Conservation (phyloP, 129 eudicot genomes). For the Flaveria brownii region DNA sequence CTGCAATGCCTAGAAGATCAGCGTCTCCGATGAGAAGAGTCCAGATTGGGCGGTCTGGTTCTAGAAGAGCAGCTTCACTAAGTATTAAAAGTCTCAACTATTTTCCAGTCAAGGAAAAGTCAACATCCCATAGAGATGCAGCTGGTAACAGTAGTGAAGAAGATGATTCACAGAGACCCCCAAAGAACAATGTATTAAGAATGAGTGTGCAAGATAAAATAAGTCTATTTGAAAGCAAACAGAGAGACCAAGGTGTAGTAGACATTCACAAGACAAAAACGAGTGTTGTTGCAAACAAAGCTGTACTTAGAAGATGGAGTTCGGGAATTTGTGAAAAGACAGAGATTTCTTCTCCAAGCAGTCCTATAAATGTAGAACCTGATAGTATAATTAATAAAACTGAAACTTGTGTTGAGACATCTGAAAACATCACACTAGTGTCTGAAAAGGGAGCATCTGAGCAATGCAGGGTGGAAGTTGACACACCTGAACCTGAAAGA, state of each 20-base stretch:
- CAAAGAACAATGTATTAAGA: constrained; percentile 54
- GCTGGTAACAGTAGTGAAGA: constrained; percentile 55
- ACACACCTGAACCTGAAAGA: constrained; percentile 31
- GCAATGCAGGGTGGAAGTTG: constrained; percentile 36
- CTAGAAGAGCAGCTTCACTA: constrained; percentile 87
- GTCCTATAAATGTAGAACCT: constrained; percentile 34
- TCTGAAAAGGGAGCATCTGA: constrained; percentile 36
- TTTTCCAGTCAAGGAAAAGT: constrained; percentile 64
- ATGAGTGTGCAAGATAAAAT: constrained; percentile 95
- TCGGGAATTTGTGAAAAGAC: constrained; percentile 58
- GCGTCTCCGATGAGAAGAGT: constrained; percentile 96
- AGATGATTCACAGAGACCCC: constrained; percentile 58
- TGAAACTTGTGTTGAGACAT: constrained; percentile 34
- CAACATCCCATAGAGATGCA: constrained; percentile 55
- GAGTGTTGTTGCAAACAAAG: constrained; percentile 52
- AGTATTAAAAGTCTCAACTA: constrained; percentile 70
- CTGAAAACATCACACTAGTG: constrained; percentile 30
- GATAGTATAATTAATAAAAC: constrained; percentile 24
- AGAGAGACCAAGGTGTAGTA: constrained; percentile 52
- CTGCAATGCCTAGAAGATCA: constrained; percentile 84
- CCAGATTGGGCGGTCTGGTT: constrained; percentile 86
- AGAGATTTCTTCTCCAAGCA: constrained; percentile 36
- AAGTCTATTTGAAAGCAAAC: constrained; percentile 89
- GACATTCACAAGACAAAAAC: constrained; percentile 53
- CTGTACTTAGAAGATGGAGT: constrained; percentile 90